Conservation (phyloP, 345 rosid species). For the Erodium maritimum region DNA sequence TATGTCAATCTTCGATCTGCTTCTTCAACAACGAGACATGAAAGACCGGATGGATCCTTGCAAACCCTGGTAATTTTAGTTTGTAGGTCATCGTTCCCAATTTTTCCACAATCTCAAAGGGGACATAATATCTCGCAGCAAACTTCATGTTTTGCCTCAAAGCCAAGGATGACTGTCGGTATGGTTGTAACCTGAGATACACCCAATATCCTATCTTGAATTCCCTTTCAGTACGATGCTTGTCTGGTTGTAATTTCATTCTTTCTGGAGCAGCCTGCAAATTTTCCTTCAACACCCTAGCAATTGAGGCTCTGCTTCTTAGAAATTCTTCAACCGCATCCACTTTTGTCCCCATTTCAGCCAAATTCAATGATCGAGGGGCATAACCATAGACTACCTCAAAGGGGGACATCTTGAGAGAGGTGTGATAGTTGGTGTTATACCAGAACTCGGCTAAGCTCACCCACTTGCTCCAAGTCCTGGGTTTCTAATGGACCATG, state of each 20-base stretch:
- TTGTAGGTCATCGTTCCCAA: too few species aligned
- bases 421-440: neutral
- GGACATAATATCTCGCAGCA: neutral
- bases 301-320: too few species aligned
- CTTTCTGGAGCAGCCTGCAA: neutral
- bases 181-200: neutral
- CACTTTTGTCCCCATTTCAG: neutral
- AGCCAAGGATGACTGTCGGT: neutral
- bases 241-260: neutral
- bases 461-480: neutral
- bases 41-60: too few species aligned
- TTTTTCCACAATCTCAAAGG: neutral
- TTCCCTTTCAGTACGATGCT: neutral
- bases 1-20: too few species aligned
- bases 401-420: neutral
- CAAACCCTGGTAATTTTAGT: too few species aligned
- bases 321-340: neutral
- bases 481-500: neutral
- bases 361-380: neutral
- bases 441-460: neutral
- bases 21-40: too few species aligned
- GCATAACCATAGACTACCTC: neutral
- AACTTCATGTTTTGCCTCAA: neutral
- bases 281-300: neutral
- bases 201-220: neutral